A percentile compares a stretch with the other conserved stretches of the same genome.
Conservation (phyloP, 192 early-diverging fungal genomes). For the Gamsiella multidivaricata region DNA sequence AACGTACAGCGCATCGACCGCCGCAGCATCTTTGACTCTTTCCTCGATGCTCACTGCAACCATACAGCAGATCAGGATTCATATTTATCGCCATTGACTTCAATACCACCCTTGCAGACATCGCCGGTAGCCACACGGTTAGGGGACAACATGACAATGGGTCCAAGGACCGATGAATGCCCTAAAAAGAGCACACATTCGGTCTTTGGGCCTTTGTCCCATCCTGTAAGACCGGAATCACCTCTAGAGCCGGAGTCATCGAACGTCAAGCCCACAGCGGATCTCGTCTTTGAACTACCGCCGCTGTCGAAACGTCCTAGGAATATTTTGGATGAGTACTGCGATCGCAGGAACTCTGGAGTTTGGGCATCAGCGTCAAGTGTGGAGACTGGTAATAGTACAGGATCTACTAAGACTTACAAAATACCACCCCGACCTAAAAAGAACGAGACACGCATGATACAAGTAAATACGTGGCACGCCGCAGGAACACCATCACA, state of each 20-base stretch:
- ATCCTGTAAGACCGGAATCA: background rate
- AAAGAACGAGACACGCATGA: background rate
- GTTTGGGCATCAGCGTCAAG: background rate
- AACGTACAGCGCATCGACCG: conserved; percentile 15
- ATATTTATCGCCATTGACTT: background rate
- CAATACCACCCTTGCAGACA: background rate
- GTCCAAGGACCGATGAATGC: too few relatives aligned
- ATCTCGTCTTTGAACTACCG: conserved; percentile 25
- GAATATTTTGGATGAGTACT: conserved; percentile 35
- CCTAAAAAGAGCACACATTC: too few relatives aligned
- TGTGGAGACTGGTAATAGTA: background rate
- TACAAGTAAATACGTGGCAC: background rate
- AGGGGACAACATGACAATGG: too few relatives aligned
- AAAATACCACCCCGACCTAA: background rate
- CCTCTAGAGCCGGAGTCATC: background rate
- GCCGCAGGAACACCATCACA: conserved; percentile 14
- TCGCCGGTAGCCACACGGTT: too few relatives aligned
- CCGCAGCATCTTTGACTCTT: conserved; percentile 13
- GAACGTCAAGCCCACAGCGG: background rate
- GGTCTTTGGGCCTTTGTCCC: conserved; percentile 1
- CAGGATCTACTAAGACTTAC: background rate
- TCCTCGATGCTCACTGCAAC: background rate
- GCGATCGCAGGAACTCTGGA: background rate
- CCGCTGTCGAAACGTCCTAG: conserved; percentile 26
- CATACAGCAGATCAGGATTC: background rate